Conservation (phyloP, 495 filamentous ascomycete species). For the Recurvomyces mirabilis region DNA sequence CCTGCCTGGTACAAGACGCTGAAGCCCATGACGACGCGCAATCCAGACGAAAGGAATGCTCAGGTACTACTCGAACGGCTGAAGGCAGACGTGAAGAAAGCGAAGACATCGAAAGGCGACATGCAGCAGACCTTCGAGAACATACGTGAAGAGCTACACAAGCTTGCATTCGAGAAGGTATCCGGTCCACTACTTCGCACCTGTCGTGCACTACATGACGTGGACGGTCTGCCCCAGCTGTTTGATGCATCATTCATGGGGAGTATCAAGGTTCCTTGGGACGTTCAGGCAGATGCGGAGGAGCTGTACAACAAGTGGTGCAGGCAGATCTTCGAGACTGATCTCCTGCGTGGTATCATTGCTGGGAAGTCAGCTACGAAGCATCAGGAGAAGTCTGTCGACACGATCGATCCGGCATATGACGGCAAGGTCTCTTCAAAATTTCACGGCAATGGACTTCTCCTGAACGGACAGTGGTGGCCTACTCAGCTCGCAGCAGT, state of each 20-base stretch:
- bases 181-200: conserved; percentile 5
- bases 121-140: not conserved
- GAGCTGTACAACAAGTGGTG: conserved; percentile 35
- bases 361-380: conserved; percentile 5
- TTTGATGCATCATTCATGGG: conserved; percentile 20
- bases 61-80: not conserved
- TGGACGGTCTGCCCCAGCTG: conserved; percentile 29
- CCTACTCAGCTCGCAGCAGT: conserved; percentile 40
- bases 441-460: conserved; percentile 35
- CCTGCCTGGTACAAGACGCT: conserved; percentile 11
- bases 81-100: conserved; percentile 1
- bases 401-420: conserved; percentile 18
- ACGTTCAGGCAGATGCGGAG: conserved; percentile 35
- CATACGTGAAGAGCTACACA: conserved; percentile 9
- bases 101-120: too few species aligned
- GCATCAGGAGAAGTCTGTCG: not conserved
- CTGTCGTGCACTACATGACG: conserved; percentile 30
- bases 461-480: conserved; percentile 49
- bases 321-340: conserved; percentile 30
- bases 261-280: conserved; percentile 28
- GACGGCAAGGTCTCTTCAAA: conserved; percentile 27
- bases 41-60: not conserved
- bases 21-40: not conserved
- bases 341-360: conserved; percentile 40
- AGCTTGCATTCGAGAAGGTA: conserved; percentile 4